These are phyloP conservation scores for Lichenothelia convexa DNA, from an alignment of 495 filamentous ascomycete genomes.

Conservation along the genomic window DNA sequence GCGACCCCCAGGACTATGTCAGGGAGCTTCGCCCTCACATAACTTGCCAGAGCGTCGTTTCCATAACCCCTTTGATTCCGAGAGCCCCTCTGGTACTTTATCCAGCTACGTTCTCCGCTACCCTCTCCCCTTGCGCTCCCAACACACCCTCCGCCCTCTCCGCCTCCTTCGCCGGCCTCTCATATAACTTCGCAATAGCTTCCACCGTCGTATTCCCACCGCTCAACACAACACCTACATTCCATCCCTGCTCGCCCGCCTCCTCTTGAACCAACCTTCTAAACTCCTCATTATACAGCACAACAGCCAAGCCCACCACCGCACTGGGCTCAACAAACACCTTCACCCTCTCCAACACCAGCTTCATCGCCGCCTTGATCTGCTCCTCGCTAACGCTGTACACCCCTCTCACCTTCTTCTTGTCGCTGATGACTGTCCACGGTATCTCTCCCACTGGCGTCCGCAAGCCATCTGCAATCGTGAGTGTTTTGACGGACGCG, in stretches of 20 bases:
- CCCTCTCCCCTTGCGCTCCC: conserved; percentile 21
- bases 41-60: too few relatives aligned
- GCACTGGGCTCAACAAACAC: conserved; percentile 80
- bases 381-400: conserved; percentile 67
- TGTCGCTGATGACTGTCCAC: conserved; percentile 66
- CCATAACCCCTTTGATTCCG: too few relatives aligned
- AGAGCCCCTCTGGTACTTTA: too few relatives aligned
- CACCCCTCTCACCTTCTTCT: conserved; percentile 49
- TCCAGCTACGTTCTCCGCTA: conserved; percentile 30
- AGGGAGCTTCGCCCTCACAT: too few relatives aligned
- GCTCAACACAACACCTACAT: conserved; percentile 70
- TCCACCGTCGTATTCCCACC: conserved; percentile 86
- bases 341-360: conserved; percentile 84
- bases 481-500: conserved; percentile 47
- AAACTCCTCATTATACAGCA: conserved; percentile 74
- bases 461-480: conserved; percentile 78
- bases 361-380: conserved; percentile 55
- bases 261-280: conserved; percentile 48
- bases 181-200: conserved; percentile 49
- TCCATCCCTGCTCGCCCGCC: conserved; percentile 59
- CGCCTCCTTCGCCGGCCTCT: conserved; percentile 10
- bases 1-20: too few relatives aligned
- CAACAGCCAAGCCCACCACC: conserved; percentile 67
- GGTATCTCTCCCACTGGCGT: conserved; percentile 65
- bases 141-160: conserved; percentile 22